phyloP scores from a whole-genome alignment of 2,329 filamentous ascomycete species.

The Hysterium pulicare region DNA sequence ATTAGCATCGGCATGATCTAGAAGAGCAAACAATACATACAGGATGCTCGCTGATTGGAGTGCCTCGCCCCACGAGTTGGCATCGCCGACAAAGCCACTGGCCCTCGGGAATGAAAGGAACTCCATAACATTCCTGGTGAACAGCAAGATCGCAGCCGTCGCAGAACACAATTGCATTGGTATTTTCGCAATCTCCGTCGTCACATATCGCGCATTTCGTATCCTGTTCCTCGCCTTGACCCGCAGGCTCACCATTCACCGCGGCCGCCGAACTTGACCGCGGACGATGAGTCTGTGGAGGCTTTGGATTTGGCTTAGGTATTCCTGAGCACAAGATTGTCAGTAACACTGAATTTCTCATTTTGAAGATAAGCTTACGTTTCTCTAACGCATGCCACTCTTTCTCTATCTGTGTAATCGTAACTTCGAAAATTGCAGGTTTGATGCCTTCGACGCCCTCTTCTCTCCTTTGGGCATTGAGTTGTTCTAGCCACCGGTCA shows the following conservation, averaged over 20 bases:
- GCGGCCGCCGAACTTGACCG: slow-evolving; percentile 91
- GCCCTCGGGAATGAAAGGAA: slow-evolving; percentile 96
- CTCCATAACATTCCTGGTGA: slow-evolving; percentile 97
- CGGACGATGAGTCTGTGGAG: slow-evolving; percentile 88
- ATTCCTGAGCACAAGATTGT: slow-evolving; percentile 51
- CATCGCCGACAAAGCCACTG: slow-evolving; percentile 98
- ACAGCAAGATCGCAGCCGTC: slow-evolving; percentile 97
- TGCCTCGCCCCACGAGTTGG: slow-evolving; percentile 87
- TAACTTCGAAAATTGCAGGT: slow-evolving; percentile 92
- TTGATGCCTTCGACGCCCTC: slow-evolving; percentile 79
- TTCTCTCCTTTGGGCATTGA: slow-evolving; percentile 73
- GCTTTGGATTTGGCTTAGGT: slow-evolving; percentile 94
- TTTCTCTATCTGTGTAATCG: slow-evolving; percentile 98
- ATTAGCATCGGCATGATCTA: slow-evolving; percentile 15
- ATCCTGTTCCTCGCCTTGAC: slow-evolving; percentile 84
- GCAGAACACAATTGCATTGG: slow-evolving; percentile 98
- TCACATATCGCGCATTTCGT: slow-evolving; percentile 98
- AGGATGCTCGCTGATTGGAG: slow-evolving; percentile 61
- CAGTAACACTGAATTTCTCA: neutral
- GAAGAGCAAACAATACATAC: slow-evolving; percentile 15
- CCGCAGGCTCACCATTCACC: slow-evolving; percentile 86
- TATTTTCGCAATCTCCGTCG: slow-evolving; percentile 98
- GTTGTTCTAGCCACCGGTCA: slow-evolving; percentile 86
- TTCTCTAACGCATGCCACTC: slow-evolving; percentile 97
- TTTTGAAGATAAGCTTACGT: slow-evolving; percentile 42